Evolutionary conservation across 805 yeast species (phyloP).

Genomic region (Spathaspora arborariae): DNA sequence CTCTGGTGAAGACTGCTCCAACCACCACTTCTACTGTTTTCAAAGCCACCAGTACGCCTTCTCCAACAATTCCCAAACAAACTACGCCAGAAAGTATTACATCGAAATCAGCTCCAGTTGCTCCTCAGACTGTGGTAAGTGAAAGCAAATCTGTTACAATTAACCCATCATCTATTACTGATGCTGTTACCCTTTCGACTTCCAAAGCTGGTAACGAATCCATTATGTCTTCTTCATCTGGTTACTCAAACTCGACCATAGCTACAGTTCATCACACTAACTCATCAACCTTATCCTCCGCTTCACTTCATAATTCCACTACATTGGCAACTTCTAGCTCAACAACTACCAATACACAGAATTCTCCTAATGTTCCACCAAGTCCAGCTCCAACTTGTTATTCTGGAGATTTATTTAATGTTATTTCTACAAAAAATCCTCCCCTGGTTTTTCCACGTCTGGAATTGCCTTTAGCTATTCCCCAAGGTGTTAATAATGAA

Average conservation of each 20-base stretch:
- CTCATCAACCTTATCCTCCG: background rate
- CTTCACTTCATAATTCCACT: background rate
- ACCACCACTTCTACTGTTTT: conserved; percentile 3
- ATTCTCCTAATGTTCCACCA: no score
- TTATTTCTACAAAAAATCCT: conserved; percentile 34
- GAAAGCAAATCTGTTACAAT: conserved; percentile 20
- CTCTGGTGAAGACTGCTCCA: conserved; percentile 14
- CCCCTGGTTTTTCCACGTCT: conserved; percentile 43
- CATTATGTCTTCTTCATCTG: background rate
- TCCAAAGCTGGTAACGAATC: background rate
- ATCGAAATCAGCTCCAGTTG: conserved; percentile 23
- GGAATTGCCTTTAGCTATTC: conserved; percentile 42
- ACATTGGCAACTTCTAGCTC: background rate
- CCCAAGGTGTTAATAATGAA: conserved; percentile 43
- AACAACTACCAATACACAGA: no score
- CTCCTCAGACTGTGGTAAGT: conserved; percentile 22
- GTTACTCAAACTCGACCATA: background rate
- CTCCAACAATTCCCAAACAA: conserved; percentile 15
- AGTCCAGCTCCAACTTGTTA: conserved; percentile 10
- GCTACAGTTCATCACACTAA: background rate
- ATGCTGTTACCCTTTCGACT: conserved; percentile 5
- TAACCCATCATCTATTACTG: conserved; percentile 16
- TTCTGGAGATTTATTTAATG: conserved; percentile 44
- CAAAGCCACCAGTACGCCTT: conserved; percentile 21
- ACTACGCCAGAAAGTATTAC: conserved; percentile 18